These are phyloP conservation scores for Trametes coccinea DNA, from an alignment of 768 basidiomycete genomes.

Conservation along the genomic window DNA sequence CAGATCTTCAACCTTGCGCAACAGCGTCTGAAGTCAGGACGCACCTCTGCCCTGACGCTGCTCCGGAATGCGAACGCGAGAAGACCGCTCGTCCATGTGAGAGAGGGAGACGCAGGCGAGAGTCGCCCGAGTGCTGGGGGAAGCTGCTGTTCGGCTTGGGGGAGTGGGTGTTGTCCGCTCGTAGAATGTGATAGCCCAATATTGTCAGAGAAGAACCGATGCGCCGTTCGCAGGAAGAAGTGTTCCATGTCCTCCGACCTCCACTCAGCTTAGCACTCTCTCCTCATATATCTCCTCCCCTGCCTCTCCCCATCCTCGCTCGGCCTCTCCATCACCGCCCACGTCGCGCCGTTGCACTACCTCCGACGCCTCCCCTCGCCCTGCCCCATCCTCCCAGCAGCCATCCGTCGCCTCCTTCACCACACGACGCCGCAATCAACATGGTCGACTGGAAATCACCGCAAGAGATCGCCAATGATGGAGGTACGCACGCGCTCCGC, in stretches of 20 bases:
- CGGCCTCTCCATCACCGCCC: slow-evolving; percentile 16
- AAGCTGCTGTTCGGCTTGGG: background rate
- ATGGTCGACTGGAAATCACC: slow-evolving; percentile 47
- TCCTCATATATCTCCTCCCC: slow-evolving; percentile 14
- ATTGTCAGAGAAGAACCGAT: slow-evolving; percentile 1
- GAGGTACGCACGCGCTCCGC: slow-evolving; percentile 30
- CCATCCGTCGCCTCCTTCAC: background rate
- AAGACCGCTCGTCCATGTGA: background rate
- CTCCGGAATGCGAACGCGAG: slow-evolving; percentile 1
- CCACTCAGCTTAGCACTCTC: background rate
- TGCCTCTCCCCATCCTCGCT: slow-evolving; percentile 2
- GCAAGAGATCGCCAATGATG: slow-evolving; percentile 38
- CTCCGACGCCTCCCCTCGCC: slow-evolving; percentile 1
- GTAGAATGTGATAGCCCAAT: slow-evolving; percentile 12
- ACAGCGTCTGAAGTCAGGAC: too few relatives aligned
- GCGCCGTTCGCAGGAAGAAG: slow-evolving; percentile 4
- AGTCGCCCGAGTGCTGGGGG: background rate
- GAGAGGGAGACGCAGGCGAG: background rate
- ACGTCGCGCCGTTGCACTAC: slow-evolving; percentile 5
- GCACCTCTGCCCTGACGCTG: background rate
- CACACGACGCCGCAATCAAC: slow-evolving; percentile 13
- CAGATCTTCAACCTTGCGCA: background rate
- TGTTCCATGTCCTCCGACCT: background rate
- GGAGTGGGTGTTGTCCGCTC: slow-evolving; percentile 5
- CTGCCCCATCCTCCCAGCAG: slow-evolving; percentile 8